Conservation (phyloP, 495 filamentous ascomycete genomes). For the Aspergillus taichungensis region DNA sequence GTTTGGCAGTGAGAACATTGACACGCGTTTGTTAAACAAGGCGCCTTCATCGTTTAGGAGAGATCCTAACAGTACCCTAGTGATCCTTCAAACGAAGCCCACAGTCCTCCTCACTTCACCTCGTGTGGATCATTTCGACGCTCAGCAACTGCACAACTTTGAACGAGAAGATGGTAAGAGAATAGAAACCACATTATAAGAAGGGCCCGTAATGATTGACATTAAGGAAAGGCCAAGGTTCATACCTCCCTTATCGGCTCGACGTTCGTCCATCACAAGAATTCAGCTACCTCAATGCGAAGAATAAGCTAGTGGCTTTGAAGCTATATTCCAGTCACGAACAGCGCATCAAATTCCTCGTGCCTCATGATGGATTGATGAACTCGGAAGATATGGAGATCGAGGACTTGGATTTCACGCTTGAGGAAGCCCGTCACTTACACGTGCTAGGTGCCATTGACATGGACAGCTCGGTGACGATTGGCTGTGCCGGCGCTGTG, state of each 20-base stretch:
- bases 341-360: conserved; percentile 36
- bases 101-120: conserved; percentile 70
- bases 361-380: conserved; percentile 46
- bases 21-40: conserved; percentile 47
- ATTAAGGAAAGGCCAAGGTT: conserved; percentile 22
- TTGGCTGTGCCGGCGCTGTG: conserved; percentile 81
- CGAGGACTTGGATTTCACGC: conserved; percentile 40
- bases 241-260: conserved; percentile 56
- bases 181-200: background rate
- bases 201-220: background rate
- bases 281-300: conserved; percentile 64
- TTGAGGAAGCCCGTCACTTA: conserved; percentile 57
- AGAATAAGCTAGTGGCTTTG: conserved; percentile 55
- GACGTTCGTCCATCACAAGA: conserved; percentile 67
- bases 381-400: conserved; percentile 34
- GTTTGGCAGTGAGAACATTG: conserved; percentile 60
- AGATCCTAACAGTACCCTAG: conserved; percentile 21
- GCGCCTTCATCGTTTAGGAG: background rate
- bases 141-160: conserved; percentile 11
- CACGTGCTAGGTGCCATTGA: conserved; percentile 68
- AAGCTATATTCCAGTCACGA: conserved; percentile 30
- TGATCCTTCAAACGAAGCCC: conserved; percentile 70
- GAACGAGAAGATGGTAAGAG: conserved; percentile 20
- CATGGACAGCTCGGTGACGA: conserved; percentile 62
- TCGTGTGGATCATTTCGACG: conserved; percentile 51